phyloP scores from a whole-genome alignment of 148 eudicot genomes.

The Limonium bicolor region DNA sequence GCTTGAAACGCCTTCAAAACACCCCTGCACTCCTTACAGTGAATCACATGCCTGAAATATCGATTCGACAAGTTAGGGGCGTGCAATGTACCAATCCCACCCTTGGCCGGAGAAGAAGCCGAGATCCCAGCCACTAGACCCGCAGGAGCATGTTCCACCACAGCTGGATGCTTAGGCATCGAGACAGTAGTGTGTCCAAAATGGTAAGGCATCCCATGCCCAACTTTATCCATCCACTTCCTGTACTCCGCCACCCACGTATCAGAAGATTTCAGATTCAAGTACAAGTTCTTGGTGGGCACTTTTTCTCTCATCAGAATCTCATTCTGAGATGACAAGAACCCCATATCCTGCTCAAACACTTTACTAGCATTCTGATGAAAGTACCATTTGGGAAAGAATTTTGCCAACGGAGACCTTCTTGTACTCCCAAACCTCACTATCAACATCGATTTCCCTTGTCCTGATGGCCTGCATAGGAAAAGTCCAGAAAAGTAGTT shows the following conservation, averaged over 20 bases:
- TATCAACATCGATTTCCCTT: conserved; percentile 88
- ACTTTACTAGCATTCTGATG: conserved; percentile 94
- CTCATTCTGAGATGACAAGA: conserved; percentile 90
- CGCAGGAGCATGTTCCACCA: conserved; percentile 93
- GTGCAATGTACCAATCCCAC: conserved; percentile 58
- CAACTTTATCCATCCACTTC: conserved; percentile 98
- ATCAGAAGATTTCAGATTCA: conserved; percentile 72
- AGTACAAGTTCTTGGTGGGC: conserved; percentile 65
- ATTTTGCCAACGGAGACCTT: conserved; percentile 33
- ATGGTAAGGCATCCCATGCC: conserved; percentile 99
- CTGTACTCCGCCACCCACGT: conserved; percentile 95
- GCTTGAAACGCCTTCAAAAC: conserved; percentile 42
- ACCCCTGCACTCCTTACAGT: conserved; percentile 66
- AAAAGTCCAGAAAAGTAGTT: conserved; percentile 70
- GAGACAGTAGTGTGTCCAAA: conserved; percentile 74
- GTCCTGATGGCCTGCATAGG: conserved; percentile 82
- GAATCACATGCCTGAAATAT: conserved; percentile 76
- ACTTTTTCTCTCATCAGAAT: conserved; percentile 55
- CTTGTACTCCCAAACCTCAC: conserved; percentile 75
- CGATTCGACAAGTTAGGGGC: conserved; percentile 73
- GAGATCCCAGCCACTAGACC: conserved; percentile 70
- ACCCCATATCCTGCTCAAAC: conserved; percentile 98
- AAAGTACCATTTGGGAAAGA: conserved; percentile 74
- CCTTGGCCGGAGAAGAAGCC: conserved; percentile 82
- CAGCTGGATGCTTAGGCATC: conserved; percentile 57